Percentiles rank a stretch among this genome's conserved stretches.
Evolutionary conservation across 768 basidiomycete genomes (phyloP).

Genomic region (Pisolithus albus): DNA sequence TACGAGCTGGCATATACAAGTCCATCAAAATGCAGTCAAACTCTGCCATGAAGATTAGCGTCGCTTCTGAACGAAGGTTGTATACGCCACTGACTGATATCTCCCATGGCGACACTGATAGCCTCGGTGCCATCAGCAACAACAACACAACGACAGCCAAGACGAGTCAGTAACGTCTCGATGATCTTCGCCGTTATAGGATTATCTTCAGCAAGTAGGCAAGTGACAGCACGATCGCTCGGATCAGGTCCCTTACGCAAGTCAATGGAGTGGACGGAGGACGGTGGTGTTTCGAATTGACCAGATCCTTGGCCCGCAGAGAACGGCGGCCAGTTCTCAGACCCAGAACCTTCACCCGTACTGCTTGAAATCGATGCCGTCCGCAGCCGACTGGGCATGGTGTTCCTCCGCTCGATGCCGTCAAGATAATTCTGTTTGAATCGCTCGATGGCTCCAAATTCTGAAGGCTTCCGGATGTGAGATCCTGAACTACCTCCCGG

Average conservation of each 20-base stretch:
- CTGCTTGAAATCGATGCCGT: constrained; percentile 85
- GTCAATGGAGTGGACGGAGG: constrained; percentile 82
- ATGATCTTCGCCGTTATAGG: constrained; percentile 98
- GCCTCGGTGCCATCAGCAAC: constrained; percentile 97
- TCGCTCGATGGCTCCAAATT: constrained; percentile 79
- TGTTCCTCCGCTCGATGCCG: constrained; percentile 66
- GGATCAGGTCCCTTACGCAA: constrained; percentile 69
- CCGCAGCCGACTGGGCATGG: constrained; percentile 82
- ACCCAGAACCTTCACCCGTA: constrained; percentile 70
- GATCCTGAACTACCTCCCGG: constrained; percentile 49
- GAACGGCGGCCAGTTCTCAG: constrained; percentile 59
- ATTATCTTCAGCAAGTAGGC: constrained; percentile 93
- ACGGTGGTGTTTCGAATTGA: constrained; percentile 68
- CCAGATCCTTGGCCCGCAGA: constrained; percentile 46
- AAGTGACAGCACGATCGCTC: constrained; percentile 86
- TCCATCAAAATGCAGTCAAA: constrained; percentile 97
- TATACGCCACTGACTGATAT: constrained; percentile 69
- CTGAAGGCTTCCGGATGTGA: constrained; percentile 83
- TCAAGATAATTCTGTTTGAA: constrained; percentile 83
- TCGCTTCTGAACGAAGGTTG: background rate
- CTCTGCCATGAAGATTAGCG: constrained; percentile 41
- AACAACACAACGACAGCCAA: constrained; percentile 93
- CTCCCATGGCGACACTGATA: constrained; percentile 93
- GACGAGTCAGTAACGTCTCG: constrained; percentile 85
- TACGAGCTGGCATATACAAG: constrained; percentile 88